Base-by-base conservation (phyloP, 192 early-diverging fungal species). In the Chytriomyces sp. region DNA sequence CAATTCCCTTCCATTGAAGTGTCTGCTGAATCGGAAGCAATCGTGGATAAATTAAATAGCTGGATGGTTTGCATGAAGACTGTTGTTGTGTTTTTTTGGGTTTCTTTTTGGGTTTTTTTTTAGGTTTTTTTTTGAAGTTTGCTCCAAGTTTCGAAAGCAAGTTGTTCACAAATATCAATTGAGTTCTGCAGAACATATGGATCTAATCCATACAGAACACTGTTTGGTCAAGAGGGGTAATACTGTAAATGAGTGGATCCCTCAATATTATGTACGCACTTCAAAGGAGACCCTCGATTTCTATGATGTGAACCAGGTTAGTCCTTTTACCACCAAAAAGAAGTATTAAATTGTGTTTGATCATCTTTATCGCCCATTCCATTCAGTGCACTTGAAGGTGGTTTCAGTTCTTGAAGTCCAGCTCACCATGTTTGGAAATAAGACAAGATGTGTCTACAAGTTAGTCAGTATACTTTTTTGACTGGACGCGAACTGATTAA, bases 391-490 rank as follows among this genome's bases (percentile, higher is more conserved):
- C 8, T 64, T 83, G 10, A 54, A 39, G 3, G 64, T 76, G 22
- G 17, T 56, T 8, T 39, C 63, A 12, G 64, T 82, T 25, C 62
- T 76, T 52, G 55, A 56, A 14, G 33, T 84, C 26, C 81, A 84
- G 52, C 59, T 77, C n/a, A 78, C 78, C 52, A 77, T 83, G 26
- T 84, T 82, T 53, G 62, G 28, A 55, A 39, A 63, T 31, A 38
- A 79, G n/a, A n/a, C n/a, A n/a, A n/a, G 52, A 25, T 75, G 41
- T 84, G 80, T 52, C 39, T 84, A 10, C 82, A 84, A 55, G 37
- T 84, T 19, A 36, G 72, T 10, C 70, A 59, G 10, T 58, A 30
- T 28, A 73, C 75, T 3, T 17, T 22, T 19, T 34, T 32, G 25
- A 63, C 64, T 12, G 77, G 77, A 10, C 39, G 64, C 12, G 76